Percentiles rank a stretch among this genome's conserved stretches.
phyloP scores from a whole-genome alignment of 371 early-diverging fungal genomes.

The Mucor sp. region DNA sequence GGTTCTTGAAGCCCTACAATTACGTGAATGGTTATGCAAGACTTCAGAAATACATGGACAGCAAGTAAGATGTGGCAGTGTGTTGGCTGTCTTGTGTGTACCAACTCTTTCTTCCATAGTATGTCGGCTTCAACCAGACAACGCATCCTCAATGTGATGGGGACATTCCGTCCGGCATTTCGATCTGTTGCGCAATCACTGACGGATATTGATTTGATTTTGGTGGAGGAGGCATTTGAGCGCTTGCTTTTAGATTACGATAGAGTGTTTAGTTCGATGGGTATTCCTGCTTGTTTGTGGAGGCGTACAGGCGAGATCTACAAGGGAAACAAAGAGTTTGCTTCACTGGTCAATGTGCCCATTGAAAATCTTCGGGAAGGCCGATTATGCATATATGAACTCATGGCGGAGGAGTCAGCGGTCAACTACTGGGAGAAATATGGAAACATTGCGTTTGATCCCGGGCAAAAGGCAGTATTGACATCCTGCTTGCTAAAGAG shows the following conservation, averaged over 20 bases:
- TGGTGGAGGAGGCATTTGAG: conserved; percentile 95
- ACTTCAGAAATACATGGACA: conserved; percentile 89
- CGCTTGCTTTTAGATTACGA: conserved; percentile 66
- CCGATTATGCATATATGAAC: conserved; percentile 81
- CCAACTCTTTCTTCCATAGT: conserved; percentile 27
- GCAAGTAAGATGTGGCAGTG: conserved; percentile 52
- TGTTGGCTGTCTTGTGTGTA: not conserved
- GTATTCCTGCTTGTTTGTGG: conserved; percentile 94
- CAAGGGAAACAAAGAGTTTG: conserved; percentile 95
- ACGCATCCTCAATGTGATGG: conserved; percentile 85
- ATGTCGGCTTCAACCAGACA: conserved; percentile 77
- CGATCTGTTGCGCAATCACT: conserved; percentile 82
- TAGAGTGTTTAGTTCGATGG: conserved; percentile 91
- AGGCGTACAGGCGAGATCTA: conserved; percentile 95
- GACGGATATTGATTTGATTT: conserved; percentile 90
- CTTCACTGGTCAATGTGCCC: conserved; percentile 81
- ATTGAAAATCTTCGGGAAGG: conserved; percentile 80
- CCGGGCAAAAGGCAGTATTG: conserved; percentile 92
- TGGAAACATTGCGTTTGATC: conserved; percentile 94
- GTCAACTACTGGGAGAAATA: conserved; percentile 93
- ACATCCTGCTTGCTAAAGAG: conserved; percentile 79
- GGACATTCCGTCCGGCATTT: conserved; percentile 86
- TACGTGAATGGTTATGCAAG: conserved; percentile 91
- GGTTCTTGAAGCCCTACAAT: conserved; percentile 92
- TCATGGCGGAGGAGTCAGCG: conserved; percentile 88